Evolutionary conservation across 2,329 filamentous ascomycete species (phyloP), one percentile per base, ranked within the genome.

Genomic region (Dactylella cylindrospora): DNA sequence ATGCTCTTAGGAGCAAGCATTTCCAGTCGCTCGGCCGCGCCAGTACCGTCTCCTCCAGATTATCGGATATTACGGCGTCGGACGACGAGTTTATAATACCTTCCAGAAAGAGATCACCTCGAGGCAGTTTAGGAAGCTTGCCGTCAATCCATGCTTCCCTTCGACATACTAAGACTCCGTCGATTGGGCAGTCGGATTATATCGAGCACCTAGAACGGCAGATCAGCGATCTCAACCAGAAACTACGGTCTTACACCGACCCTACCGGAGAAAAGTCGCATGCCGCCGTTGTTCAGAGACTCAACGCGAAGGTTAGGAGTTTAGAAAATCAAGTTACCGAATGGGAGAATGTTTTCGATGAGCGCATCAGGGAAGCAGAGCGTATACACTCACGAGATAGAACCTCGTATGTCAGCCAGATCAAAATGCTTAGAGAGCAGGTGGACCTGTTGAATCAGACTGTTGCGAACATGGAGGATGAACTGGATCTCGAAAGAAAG

Each of bases 331-430:
- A 64, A 39, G 51, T 64, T 17, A 51, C 52, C 7, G 59, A 64
- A 47, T 64, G 59, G 59, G 59, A 64, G 15, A 44, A 44, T 15
- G 47, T 64, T n/a, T 64, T 64, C 25, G 59, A 64, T 29, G 59
- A 64, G 33, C 44, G 59, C 26, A 57, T 64, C 36, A 50, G 59
- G 15, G 59, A 64, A 31, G 57, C 52, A 13, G 59, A 64, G 25
- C 39, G 50, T 13, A 49, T 55, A 22, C 36, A 57, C 22, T 54
- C 59, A 12, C 44, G 50, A 25, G 59, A 64, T 32, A 33, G 52
- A 22, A 52, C 39, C 17, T 51, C 50, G 12, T 52, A 51, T 38
- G 43, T 33, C 29, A 46, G 26, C 5, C 59, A 64, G 46, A 46
- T 64, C 26, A 64, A 57, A 28, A 1, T 40, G 9, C 33, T 64